These are phyloP conservation scores for Penicillium cinerascens DNA, from an alignment of 495 filamentous ascomycete genomes.

Conservation along the genomic window DNA sequence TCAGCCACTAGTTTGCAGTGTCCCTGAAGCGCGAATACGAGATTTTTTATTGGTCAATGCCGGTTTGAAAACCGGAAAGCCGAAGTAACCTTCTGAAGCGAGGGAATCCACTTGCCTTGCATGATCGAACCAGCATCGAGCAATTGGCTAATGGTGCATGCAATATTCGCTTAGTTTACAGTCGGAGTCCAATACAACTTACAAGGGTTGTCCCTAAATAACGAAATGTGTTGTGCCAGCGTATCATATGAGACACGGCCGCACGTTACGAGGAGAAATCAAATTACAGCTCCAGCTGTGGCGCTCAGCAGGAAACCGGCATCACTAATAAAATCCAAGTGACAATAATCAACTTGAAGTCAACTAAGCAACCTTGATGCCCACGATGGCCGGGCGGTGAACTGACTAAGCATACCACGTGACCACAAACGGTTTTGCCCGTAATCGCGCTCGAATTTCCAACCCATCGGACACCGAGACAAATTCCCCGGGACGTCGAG, in stretches of 20 bases:
- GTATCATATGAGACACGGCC: no score
- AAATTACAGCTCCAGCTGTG: no score
- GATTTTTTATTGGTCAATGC: background rate
- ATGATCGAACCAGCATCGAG: background rate
- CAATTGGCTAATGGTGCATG: background rate
- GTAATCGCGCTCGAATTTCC: slow-evolving; percentile 14
- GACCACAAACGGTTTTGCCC: slow-evolving; percentile 11
- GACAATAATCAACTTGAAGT: no score
- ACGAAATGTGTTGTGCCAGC: no score
- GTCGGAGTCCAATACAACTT: background rate
- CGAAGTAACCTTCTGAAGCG: slow-evolving; percentile 6
- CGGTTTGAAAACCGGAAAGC: background rate
- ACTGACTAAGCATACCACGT: slow-evolving; percentile 13
- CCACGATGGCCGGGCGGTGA: background rate
- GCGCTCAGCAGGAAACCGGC: no score
- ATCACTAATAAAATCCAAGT: no score
- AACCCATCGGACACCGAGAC: slow-evolving; percentile 9
- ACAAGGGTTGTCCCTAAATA: no score
- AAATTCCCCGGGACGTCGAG: slow-evolving; percentile 15
- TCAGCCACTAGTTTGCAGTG: slow-evolving; percentile 1
- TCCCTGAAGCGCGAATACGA: background rate
- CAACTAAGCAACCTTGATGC: no score
- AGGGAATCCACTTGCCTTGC: background rate
- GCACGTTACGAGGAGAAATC: no score
- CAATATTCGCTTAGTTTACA: background rate